phyloP scores from a whole-genome alignment of 164 flowering plant species.

The Liquidambar formosana region DNA sequence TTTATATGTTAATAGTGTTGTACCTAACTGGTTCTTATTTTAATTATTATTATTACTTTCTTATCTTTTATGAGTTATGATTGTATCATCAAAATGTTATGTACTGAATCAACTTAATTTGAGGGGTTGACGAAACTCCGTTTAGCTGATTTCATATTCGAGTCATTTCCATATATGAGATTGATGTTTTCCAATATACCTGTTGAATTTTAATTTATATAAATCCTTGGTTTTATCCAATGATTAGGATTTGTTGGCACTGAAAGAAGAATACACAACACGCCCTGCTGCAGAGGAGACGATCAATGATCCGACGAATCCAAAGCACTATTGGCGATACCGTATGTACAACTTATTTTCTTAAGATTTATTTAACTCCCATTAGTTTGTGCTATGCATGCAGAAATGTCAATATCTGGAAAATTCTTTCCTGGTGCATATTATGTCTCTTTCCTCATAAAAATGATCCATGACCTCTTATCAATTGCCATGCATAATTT shows the following conservation, averaged over 20 bases:
- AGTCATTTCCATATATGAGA: neutral
- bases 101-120: too few species aligned
- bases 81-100: too few species aligned
- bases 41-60: too few species aligned
- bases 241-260: slow-evolving; percentile 76
- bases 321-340: slow-evolving; percentile 97
- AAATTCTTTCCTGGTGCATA: neutral
- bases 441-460: neutral
- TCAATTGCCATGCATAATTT: neutral
- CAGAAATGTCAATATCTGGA: neutral
- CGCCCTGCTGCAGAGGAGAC: slow-evolving; percentile 95
- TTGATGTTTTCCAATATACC: neutral
- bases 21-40: too few species aligned
- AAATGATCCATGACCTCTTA: neutral
- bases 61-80: too few species aligned
- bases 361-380: neutral
- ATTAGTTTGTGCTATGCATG: neutral
- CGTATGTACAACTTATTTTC: slow-evolving; percentile 47
- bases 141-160: too few species aligned
- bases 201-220: neutral
- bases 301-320: slow-evolving; percentile 94
- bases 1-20: neutral
- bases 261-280: slow-evolving; percentile 80
- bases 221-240: neutral
- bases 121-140: too few species aligned